A percentile compares a stretch with the other conserved stretches of the same genome.
These are phyloP conservation scores for Neurospora hispaniola DNA, from an alignment of 495 filamentous ascomycete genomes.

Conservation along the genomic window DNA sequence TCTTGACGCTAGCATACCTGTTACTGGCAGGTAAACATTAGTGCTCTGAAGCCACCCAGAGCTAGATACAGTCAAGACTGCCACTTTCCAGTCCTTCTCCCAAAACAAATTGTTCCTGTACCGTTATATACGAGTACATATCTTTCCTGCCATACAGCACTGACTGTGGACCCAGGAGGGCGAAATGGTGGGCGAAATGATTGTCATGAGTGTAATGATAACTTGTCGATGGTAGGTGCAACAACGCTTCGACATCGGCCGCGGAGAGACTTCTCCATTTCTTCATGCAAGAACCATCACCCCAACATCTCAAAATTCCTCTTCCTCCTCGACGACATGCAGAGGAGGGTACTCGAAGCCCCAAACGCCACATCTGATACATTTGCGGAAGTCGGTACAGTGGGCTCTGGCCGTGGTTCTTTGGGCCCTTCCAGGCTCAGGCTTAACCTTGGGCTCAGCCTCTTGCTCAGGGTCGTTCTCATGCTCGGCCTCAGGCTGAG, in stretches of 20 bases:
- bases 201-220: background rate
- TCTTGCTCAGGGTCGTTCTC: background rate
- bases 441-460: background rate
- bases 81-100: background rate
- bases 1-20: background rate
- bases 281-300: background rate
- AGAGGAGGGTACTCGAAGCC: background rate
- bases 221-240: background rate
- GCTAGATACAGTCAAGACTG: background rate
- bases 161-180: background rate
- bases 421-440: background rate
- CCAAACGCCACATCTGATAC: background rate
- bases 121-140: background rate
- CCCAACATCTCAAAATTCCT: background rate
- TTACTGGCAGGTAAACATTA: background rate
- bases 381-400: background rate
- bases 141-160: background rate
- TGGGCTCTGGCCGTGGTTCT: background rate
- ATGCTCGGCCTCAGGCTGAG: background rate
- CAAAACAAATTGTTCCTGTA: background rate
- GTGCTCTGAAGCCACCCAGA: background rate
- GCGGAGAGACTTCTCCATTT: background rate
- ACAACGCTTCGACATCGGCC: background rate
- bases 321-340: background rate
- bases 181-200: background rate